Base-by-base conservation (phyloP, 345 rosid genomes). In the Punica granatum region DNA sequence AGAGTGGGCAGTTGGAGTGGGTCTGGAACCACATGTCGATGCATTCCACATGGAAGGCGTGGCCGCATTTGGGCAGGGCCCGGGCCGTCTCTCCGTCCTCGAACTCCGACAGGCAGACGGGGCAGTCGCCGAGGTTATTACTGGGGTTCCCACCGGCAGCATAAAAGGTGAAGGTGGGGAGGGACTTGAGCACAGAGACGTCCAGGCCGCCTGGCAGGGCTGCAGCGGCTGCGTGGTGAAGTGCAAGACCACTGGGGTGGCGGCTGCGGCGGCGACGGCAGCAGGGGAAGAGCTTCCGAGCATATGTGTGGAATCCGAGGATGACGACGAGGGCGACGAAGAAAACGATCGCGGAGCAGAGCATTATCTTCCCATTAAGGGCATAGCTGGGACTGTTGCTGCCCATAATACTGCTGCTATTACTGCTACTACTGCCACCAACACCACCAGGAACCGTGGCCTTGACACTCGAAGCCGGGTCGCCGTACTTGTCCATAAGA, bases 1-100 rank as follows among this genome's bases (percentile, higher is more conserved):
- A 88, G 51, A 88, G 78, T 0, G 95, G 97, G 63, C 94, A 90
- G 25, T 77, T 90, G 41, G 87, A 79, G 56, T 85, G 89, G 15
- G 86, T 79, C 21, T 71, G 79, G 67, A 90, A 86, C 96, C 97
- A 90, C 82, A 79, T 76, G 58, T 88, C 95, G 64, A 88, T 88
- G 64, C 95, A 90, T 11, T 85, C 90, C 2, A 80, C 81, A 46
- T 90, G 97, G 61, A 90, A 90, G 34, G 77, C 70, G 46, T 88
- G 97, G 13, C 75, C 75, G 56, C 97, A 90, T 26, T 72, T 75
- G 2, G 95, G 92, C 65, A 90, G 71, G 26, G 70, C 60, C 63
- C 92, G 88, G 44, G 78, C 92, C 67, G 61, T 54, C 64, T 90
- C 95, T 1, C 78, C 77, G 66, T 83, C 80, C 32, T 85, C 82